These are phyloP conservation scores for Sphagnum tenellum DNA, from an alignment of 225 moss, liverwort and hornwort species.

Conservation along the genomic window DNA sequence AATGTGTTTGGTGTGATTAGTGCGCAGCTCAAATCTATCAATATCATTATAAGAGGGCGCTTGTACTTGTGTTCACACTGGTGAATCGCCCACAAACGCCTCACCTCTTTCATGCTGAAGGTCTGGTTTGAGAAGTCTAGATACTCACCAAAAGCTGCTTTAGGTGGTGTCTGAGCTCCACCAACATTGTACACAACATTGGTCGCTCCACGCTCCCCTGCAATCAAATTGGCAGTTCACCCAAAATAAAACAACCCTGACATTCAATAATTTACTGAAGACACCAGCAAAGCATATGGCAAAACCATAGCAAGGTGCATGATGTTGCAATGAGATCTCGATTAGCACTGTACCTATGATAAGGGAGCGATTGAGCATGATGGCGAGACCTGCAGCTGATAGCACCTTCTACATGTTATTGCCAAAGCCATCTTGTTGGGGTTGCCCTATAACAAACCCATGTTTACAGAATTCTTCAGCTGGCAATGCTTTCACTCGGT, in stretches of 20 bases:
- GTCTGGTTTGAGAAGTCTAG: conserved; percentile 45
- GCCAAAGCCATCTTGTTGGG: conserved; percentile 61
- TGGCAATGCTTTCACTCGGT: conserved; percentile 24
- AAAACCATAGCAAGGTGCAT: no score
- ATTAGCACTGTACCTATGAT: conserved; percentile 44
- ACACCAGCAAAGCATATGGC: no score
- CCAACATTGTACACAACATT: conserved; percentile 13
- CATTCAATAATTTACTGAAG: not conserved
- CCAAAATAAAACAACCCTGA: not conserved
- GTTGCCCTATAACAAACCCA: conserved; percentile 46
- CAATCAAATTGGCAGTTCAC: conserved; percentile 6
- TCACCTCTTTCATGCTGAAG: conserved; percentile 56
- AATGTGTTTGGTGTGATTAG: no score
- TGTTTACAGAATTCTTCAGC: conserved; percentile 41
- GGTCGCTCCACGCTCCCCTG: conserved; percentile 39
- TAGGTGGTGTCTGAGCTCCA: conserved; percentile 2
- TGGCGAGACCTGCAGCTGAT: conserved; percentile 58
- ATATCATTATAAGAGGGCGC: conserved; percentile 38
- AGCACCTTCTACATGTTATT: conserved; percentile 84
- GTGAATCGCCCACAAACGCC: conserved; percentile 56
- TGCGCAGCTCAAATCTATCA: conserved; percentile 23
- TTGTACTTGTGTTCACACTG: conserved; percentile 33
- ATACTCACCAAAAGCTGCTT: conserved; percentile 50
- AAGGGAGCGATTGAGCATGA: conserved; percentile 75
- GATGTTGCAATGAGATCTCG: not conserved